Conservation (phyloP, 2,329 filamentous ascomycete genomes). For the Pseudogymnoascus verrucosus region DNA sequence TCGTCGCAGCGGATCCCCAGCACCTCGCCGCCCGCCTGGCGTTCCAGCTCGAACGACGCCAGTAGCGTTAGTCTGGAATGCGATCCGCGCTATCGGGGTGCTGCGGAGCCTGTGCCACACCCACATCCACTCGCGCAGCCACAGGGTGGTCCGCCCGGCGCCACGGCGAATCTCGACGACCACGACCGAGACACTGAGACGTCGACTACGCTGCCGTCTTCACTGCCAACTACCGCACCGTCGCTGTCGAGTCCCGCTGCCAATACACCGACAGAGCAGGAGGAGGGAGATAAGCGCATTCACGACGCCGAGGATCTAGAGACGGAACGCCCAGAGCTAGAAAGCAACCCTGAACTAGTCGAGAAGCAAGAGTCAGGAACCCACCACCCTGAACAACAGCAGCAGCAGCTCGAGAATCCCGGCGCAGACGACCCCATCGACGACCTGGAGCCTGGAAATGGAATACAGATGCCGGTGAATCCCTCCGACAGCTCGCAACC, state of each 20-base stretch:
- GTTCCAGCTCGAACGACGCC: background rate
- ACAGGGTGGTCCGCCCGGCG: background rate
- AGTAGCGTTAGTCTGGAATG: background rate
- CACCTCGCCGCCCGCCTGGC: background rate
- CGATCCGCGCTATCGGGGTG: background rate
- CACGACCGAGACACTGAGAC: background rate
- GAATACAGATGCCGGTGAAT: background rate
- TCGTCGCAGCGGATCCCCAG: background rate
- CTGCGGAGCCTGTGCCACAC: background rate
- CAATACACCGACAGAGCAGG: background rate
- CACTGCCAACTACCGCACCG: background rate
- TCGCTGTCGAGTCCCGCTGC: background rate
- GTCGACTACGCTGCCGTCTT: background rate
- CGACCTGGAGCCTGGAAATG: background rate
- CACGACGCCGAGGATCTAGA: background rate
- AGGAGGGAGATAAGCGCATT: background rate
- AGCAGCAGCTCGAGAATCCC: slow-evolving; percentile 7
- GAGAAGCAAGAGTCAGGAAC: background rate
- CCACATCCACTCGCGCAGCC: background rate
- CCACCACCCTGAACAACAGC: background rate
- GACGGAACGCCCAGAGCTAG: background rate
- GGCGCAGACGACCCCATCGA: background rate
- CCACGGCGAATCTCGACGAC: background rate
- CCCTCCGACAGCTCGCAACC: slow-evolving; percentile 15
- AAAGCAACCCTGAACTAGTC: background rate